Percentiles rank a stretch among this genome's conserved stretches.
phyloP scores from a whole-genome alignment of 2,329 filamentous ascomycete genomes.

The Hypoxylon rubiginosum region DNA sequence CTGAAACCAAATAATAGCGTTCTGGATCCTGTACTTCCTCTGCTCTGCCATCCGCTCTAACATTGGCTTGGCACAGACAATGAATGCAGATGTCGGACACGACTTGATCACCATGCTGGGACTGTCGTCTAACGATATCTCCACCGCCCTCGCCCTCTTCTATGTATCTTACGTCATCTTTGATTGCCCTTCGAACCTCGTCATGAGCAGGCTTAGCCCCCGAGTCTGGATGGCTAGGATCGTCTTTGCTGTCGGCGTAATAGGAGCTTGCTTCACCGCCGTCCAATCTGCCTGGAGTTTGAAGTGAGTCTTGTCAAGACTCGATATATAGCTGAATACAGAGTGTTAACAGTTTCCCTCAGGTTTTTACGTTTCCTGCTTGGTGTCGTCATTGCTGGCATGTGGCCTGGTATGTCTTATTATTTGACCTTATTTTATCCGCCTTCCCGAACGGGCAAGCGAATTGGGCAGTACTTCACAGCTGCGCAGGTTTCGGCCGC shows the following conservation, averaged over 20 bases:
- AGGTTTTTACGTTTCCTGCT: constrained; percentile 85
- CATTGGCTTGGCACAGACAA: constrained; percentile 93
- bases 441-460: constrained; percentile 85
- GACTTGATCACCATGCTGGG: constrained; percentile 80
- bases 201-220: constrained; percentile 88
- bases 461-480: constrained; percentile 91
- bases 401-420: constrained; percentile 97
- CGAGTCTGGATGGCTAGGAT: constrained; percentile 94
- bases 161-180: constrained; percentile 94
- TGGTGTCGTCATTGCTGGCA: constrained; percentile 88
- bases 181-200: constrained; percentile 87
- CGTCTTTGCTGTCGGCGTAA: constrained; percentile 86
- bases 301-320: constrained; percentile 66
- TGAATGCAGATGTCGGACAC: constrained; percentile 80
- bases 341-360: constrained; percentile 30
- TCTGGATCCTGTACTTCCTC: constrained; percentile 92
- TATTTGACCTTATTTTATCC: constrained; percentile 94
- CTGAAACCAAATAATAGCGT: constrained; percentile 63
- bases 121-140: constrained; percentile 81
- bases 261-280: constrained; percentile 86
- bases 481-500: constrained; percentile 90
- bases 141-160: constrained; percentile 87
- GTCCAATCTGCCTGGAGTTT: constrained; percentile 87
- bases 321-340: background rate
- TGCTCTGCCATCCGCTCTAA: constrained; percentile 93